A percentile compares a stretch with the other conserved stretches of the same genome.
These are phyloP conservation scores for Funneliformis geosporum DNA, from an alignment of 192 early-diverging fungal species.

Conservation along the genomic window DNA sequence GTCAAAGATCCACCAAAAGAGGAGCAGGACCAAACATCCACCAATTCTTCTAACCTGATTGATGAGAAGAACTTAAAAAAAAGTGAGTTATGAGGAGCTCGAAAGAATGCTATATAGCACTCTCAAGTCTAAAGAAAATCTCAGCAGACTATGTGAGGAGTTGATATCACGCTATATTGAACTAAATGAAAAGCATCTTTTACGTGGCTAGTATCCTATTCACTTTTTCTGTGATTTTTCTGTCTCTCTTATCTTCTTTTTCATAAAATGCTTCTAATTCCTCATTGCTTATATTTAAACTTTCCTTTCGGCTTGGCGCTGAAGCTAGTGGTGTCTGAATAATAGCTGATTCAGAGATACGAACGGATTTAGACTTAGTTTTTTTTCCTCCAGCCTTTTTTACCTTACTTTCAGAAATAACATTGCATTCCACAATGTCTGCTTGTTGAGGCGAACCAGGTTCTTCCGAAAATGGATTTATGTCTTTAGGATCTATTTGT, in stretches of 20 bases:
- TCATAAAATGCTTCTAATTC: not conserved
- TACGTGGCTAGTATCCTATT: not conserved
- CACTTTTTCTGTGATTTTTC: not conserved
- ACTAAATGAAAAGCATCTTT: not conserved
- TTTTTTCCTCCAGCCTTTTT: not conserved
- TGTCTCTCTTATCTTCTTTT: not conserved
- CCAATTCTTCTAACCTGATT: too few relatives aligned
- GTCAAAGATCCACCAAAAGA: too few relatives aligned
- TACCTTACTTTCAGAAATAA: not conserved
- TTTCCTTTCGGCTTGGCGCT: not conserved
- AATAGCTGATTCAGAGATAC: not conserved
- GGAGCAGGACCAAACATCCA: too few relatives aligned
- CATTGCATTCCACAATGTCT: not conserved
- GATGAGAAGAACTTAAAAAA: too few relatives aligned
- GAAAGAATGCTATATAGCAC: too few relatives aligned
- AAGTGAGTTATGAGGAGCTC: too few relatives aligned
- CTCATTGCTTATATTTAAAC: conserved; percentile 8
- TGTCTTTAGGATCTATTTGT: not conserved
- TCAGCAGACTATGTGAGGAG: not conserved
- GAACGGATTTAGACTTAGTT: not conserved
- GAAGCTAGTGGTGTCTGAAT: not conserved
- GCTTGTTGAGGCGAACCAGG: not conserved
- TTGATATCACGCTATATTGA: not conserved
- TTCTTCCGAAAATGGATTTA: not conserved
- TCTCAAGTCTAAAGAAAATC: not conserved